Base-by-base conservation (phyloP, 352 stramenopile species). In the Phytopythium delawarense region DNA sequence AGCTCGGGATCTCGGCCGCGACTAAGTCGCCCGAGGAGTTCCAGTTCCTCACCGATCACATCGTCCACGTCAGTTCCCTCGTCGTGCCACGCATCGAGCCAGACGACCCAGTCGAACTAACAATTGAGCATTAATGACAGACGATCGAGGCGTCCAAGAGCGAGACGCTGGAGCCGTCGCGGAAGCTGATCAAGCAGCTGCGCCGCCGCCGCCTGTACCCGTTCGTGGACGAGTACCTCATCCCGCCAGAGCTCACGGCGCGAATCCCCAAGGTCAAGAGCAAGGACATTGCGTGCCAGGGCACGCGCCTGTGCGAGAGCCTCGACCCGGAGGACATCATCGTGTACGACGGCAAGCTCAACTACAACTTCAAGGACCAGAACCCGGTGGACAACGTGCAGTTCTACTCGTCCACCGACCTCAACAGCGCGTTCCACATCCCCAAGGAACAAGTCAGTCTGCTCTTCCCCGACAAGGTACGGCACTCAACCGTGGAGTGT, bases 381-480 rank as follows among this genome's bases (percentile, higher is more conserved):
- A 96, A 96, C 60, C 89, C 89, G 7, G 80, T 97, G 54, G 84
- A 94, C 58, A 79, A 88, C 44, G 81, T 94, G 20, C 74, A 76
- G 30, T 96, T 96, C 65, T 96, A 93, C 71, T 78, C 72, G 35
- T 91, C 84, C 39, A 84, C 75, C 57, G 75, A 92, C 35, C 57
- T 86, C 12, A 70, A 76, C 53, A 65, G 28, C 7, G 87, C 72
- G n/a, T 92, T 94, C 62, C 76, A 88, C 68, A 92, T 91, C 46
- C 78, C 80, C 0, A 91, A 91, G 55, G 69, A 90, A 16, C 57
- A 94, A 84, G 85, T 94, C 16, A 92, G 82, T 49, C 63, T 91
- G 59, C 71, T 94, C 4, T 91, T 92, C 56, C 85, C 85, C 0
- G 84, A 93, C 64, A 91, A 92, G 80, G 83, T 90, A 69, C n/a